phyloP scores from a whole-genome alignment of 2,329 filamentous ascomycete genomes.

The Teratosphaeria pseudoeucalypti region DNA sequence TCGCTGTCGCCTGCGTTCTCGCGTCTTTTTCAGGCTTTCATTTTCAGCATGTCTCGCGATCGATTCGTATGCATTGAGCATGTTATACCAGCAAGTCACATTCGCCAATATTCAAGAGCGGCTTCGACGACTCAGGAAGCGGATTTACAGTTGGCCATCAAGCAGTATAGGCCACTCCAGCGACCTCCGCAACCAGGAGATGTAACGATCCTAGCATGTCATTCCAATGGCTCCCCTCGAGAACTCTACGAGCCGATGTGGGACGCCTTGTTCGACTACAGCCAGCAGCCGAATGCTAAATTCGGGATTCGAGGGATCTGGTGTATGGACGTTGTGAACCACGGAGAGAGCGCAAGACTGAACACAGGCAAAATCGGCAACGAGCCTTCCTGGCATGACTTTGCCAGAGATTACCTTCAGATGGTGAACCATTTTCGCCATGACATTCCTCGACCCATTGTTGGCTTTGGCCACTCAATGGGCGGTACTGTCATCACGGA shows the following conservation, averaged over 20 bases:
- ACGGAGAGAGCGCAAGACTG: constrained; percentile 63
- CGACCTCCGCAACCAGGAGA: constrained; percentile 10
- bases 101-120: constrained; percentile 7
- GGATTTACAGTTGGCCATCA: constrained; percentile 9
- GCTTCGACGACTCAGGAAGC: constrained; percentile 5
- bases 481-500: constrained; percentile 45
- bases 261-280: constrained; percentile 10
- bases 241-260: constrained; percentile 19
- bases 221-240: constrained; percentile 15
- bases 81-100: constrained; percentile 1
- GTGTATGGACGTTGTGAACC: constrained; percentile 76
- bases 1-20: too few relatives aligned
- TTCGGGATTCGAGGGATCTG: constrained; percentile 49
- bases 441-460: constrained; percentile 67
- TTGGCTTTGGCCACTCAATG: constrained; percentile 86
- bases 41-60: too few relatives aligned
- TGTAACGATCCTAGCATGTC: constrained; percentile 12
- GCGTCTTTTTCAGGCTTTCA: too few relatives aligned
- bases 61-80: too few relatives aligned
- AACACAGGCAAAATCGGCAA: constrained; percentile 45
- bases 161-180: constrained; percentile 15
- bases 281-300: neutral
- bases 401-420: constrained; percentile 72
- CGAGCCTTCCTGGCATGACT: constrained; percentile 64
- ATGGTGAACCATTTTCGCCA: constrained; percentile 73